Evolutionary conservation across 1,284 basidiomycete genomes (phyloP).

Genomic region (Fomitopsis palustris): DNA sequence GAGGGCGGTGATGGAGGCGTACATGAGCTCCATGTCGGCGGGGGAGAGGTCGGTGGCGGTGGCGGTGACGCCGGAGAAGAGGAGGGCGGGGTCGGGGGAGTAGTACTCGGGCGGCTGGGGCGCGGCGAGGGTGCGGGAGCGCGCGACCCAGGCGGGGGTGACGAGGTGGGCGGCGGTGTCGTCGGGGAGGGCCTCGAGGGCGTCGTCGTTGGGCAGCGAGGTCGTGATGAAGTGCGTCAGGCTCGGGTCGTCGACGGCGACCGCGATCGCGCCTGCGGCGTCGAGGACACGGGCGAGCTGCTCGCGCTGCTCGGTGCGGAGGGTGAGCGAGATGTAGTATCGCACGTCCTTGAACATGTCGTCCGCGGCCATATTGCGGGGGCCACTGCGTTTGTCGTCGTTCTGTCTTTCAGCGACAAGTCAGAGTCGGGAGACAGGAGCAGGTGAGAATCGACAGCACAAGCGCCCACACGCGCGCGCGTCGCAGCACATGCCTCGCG

Average conservation of each 20-base stretch:
- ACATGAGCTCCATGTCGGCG: constrained; percentile 70
- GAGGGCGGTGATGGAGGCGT: constrained; percentile 68
- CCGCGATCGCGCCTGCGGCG: constrained; percentile 17
- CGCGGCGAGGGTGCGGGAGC: constrained; percentile 55
- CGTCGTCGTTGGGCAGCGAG: constrained; percentile 20
- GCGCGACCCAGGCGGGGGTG: constrained; percentile 58
- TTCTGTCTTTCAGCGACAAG: no score
- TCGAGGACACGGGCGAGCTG: constrained; percentile 21
- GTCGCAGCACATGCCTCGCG: no score
- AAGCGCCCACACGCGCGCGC: no score
- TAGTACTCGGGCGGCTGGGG: constrained; percentile 57
- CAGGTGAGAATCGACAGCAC: no score
- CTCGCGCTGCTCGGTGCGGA: constrained; percentile 13
- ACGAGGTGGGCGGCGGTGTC: constrained; percentile 18
- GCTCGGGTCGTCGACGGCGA: constrained; percentile 12
- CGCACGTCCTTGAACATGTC: constrained; percentile 17
- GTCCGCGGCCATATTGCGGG: no score
- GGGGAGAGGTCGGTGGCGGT: constrained; percentile 62
- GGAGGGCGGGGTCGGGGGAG: constrained; percentile 70
- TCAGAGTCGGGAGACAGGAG: no score
- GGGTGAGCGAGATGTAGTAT: constrained; percentile 24
- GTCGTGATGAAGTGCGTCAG: constrained; percentile 27
- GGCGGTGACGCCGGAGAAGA: constrained; percentile 82
- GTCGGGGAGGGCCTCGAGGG: constrained; percentile 21
- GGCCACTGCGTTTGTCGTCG: no score